Conservation (phyloP, 2,329 filamentous ascomycete genomes). For the Fusarium nanum region DNA sequence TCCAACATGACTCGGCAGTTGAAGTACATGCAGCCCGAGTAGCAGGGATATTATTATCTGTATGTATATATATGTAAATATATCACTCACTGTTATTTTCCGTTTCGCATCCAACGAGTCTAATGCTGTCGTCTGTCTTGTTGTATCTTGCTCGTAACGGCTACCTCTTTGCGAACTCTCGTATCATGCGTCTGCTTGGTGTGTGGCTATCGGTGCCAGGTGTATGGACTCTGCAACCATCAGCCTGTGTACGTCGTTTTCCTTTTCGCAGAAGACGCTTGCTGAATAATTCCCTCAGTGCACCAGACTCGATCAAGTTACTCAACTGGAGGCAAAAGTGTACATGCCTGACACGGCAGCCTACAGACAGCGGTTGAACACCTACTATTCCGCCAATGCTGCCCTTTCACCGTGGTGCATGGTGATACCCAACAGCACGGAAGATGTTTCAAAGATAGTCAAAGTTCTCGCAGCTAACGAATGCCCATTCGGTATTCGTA, state of each 20-base stretch:
- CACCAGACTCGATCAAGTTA: fast-evolving
- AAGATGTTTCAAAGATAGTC: not conserved
- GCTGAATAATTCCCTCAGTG: not conserved
- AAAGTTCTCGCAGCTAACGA: not conserved
- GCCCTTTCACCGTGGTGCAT: not conserved
- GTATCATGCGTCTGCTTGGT: not conserved
- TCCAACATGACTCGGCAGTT: no score
- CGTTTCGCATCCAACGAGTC: no score
- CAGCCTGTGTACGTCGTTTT: not conserved
- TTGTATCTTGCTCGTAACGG: no score
- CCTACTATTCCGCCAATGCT: not conserved
- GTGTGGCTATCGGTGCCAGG: no score
- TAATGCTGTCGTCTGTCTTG: no score
- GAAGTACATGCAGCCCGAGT: no score
- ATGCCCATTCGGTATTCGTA: not conserved
- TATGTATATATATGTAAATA: no score
- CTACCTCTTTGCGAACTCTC: no score
- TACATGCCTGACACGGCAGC: not conserved
- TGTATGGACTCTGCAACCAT: not conserved
- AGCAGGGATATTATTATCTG: no score
- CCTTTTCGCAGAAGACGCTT: fast-evolving
- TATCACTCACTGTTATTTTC: no score
- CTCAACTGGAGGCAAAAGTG: not conserved
- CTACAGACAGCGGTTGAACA: not conserved
- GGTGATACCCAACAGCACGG: not conserved